Conservation (phyloP, 208 protist species). For the Plasmodiophora brassicae region DNA sequence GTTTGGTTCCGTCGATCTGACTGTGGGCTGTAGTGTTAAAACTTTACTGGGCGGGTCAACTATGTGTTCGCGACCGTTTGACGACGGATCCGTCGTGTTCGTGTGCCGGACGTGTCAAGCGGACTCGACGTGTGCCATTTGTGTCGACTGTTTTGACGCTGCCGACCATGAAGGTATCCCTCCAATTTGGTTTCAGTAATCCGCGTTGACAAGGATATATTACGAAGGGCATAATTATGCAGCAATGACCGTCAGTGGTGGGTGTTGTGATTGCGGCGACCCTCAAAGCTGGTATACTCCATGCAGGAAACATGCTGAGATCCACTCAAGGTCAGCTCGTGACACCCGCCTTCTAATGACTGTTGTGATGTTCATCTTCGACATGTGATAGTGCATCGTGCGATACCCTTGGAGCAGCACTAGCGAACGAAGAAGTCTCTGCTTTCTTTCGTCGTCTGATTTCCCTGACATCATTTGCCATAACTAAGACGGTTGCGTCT, state of each 20-base stretch:
- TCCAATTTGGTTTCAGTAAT: too few relatives aligned
- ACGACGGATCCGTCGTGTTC: neutral
- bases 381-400: too few relatives aligned
- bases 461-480: too few relatives aligned
- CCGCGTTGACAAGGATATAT: too few relatives aligned
- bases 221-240: conserved; percentile 30
- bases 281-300: neutral
- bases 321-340: neutral
- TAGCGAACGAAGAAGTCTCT: too few relatives aligned
- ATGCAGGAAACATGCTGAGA: neutral
- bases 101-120: neutral
- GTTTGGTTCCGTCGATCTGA: neutral
- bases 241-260: neutral
- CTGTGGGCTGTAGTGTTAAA: neutral
- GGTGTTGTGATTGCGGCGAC: conserved; percentile 16
- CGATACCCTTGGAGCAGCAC: too few relatives aligned
- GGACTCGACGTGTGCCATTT: conserved; percentile 10
- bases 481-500: too few relatives aligned
- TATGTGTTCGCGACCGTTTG: neutral
- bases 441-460: too few relatives aligned
- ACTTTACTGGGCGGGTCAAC: neutral
- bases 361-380: neutral
- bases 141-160: conserved; percentile 10
- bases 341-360: neutral
- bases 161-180: neutral